A percentile compares a stretch with the other conserved stretches of the same genome.
Conservation (phyloP, 2,329 filamentous ascomycete genomes). For the Ophiocordyceps camponoti-leonardi region DNA sequence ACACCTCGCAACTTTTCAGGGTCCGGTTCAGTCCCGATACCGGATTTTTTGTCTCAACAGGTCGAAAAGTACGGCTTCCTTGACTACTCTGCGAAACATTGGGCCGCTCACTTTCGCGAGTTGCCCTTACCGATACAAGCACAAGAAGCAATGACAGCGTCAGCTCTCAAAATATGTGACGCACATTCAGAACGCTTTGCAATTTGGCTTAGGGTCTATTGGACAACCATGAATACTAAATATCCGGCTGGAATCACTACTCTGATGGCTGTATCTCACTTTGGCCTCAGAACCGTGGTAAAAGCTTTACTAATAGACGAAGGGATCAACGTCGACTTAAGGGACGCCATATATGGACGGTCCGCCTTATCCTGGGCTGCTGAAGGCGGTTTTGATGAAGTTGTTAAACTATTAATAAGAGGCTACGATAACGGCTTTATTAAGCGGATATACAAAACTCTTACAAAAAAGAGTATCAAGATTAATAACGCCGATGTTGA, state of each 20-base stretch:
- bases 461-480: neutral
- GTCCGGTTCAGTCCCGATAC: no score
- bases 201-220: neutral
- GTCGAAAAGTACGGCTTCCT: constrained; percentile 2
- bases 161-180: neutral
- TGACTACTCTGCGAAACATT: constrained; percentile 4
- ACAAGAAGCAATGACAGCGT: no score
- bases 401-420: neutral
- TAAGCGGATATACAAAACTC: neutral
- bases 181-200: neutral
- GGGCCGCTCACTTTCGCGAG: constrained; percentile 3
- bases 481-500: neutral
- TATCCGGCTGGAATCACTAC: neutral
- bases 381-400: neutral
- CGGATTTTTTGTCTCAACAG: no score
- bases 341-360: neutral
- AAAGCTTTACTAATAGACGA: neutral
- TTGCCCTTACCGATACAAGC: no score
- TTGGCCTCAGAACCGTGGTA: neutral
- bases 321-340: neutral
- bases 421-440: no score
- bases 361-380: neutral
- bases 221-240: neutral
- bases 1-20: no score
- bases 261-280: neutral